Evolutionary conservation across 192 early-diverging fungal genomes (phyloP).

Genomic region (Podila clonocystis): DNA sequence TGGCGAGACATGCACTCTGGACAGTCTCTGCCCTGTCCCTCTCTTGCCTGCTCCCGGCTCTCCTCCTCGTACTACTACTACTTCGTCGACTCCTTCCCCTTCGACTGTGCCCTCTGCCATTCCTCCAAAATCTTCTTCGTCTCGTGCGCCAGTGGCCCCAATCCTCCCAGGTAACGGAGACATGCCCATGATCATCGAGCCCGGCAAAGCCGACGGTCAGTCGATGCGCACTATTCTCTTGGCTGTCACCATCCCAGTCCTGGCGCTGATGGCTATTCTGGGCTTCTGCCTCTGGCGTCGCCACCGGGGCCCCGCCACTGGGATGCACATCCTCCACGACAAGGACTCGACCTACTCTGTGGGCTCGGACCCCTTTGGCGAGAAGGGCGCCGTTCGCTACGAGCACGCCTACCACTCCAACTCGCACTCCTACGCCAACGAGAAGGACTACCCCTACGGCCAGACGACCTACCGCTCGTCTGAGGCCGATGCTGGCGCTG

Average conservation of each 20-base stretch:
- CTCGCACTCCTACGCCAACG: background rate
- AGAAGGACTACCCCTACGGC: background rate
- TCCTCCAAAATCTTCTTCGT: background rate
- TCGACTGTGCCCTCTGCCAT: background rate
- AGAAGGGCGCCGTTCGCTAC: background rate
- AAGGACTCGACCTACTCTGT: background rate
- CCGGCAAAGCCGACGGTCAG: too few relatives aligned
- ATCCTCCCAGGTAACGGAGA: background rate
- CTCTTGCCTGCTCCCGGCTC: background rate
- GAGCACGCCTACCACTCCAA: background rate
- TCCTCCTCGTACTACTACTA: background rate
- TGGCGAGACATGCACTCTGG: slow-evolving; percentile 6
- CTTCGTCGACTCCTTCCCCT: background rate
- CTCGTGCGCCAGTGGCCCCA: background rate
- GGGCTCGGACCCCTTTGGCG: background rate
- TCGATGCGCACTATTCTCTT: too few relatives aligned
- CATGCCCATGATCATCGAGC: too few relatives aligned
- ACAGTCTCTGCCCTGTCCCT: background rate
- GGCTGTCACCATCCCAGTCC: too few relatives aligned
- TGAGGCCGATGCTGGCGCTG: background rate
- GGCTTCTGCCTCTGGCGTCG: background rate
- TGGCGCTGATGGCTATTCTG: background rate
- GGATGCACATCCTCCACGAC: background rate
- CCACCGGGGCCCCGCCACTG: background rate
- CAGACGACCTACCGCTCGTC: background rate